Conservation (phyloP, 2,329 filamentous ascomycete genomes). For the Cladosporium colombiae region DNA sequence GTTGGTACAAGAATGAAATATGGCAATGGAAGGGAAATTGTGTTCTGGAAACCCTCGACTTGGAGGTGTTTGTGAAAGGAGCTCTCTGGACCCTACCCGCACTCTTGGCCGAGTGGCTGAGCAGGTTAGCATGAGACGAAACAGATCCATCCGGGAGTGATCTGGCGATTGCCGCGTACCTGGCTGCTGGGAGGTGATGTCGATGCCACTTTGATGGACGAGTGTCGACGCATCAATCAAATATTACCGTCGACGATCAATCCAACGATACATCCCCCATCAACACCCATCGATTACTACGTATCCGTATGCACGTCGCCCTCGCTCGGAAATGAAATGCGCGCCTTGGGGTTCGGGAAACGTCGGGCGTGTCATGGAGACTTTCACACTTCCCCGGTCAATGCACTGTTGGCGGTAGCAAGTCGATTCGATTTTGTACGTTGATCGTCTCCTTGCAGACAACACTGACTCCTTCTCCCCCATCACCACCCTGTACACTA, state of each 20-base stretch:
- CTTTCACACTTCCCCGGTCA: slow-evolving; percentile 13
- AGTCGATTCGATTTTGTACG: slow-evolving; percentile 18
- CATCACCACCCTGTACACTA: slow-evolving; percentile 18
- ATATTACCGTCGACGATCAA: background rate
- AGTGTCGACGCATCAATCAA: background rate
- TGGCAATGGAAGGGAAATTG: background rate
- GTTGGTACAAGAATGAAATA: background rate
- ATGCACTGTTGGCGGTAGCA: slow-evolving; percentile 6
- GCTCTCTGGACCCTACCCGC: background rate
- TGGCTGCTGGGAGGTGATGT: background rate
- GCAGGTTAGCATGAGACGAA: background rate
- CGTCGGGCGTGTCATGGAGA: background rate
- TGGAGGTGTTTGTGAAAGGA: slow-evolving; percentile 6
- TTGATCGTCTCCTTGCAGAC: slow-evolving; percentile 16
- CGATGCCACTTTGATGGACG: background rate
- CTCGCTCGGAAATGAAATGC: background rate
- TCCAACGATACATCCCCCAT: background rate
- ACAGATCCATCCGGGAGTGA: background rate
- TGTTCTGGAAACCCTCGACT: background rate
- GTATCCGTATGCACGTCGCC: background rate
- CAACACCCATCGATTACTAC: background rate
- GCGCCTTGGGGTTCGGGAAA: background rate
- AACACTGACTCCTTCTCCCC: slow-evolving; percentile 1
- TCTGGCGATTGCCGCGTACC: background rate
- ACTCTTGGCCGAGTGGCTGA: slow-evolving; percentile 4